These are phyloP conservation scores for Macrophomina tecta DNA, from an alignment of 2,329 filamentous ascomycete species.

Conservation along the genomic window DNA sequence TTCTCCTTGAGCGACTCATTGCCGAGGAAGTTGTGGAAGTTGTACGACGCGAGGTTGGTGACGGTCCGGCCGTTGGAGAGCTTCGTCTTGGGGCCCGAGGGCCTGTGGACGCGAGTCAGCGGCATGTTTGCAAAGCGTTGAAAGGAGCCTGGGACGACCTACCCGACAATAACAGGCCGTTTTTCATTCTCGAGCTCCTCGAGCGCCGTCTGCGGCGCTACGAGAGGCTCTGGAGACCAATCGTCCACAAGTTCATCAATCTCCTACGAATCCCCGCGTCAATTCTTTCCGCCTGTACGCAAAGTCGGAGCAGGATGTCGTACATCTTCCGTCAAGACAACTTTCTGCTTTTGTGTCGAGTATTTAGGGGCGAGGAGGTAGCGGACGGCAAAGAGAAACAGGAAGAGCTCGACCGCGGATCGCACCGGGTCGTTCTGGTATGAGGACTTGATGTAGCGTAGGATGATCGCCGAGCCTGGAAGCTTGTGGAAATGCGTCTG, in stretches of 20 bases:
- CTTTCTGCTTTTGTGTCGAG: slow-evolving; percentile 86
- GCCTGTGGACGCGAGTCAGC: slow-evolving; percentile 55
- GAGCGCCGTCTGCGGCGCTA: slow-evolving; percentile 72
- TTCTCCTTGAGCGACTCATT: slow-evolving; percentile 95
- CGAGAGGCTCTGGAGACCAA: slow-evolving; percentile 93
- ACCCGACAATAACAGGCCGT: slow-evolving; percentile 88
- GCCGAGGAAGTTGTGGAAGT: slow-evolving; percentile 95
- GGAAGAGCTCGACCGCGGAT: slow-evolving; percentile 88
- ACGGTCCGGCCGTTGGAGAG: slow-evolving; percentile 88
- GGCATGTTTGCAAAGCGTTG: not conserved
- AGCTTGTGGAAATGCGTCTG: slow-evolving; percentile 81
- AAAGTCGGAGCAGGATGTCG: not conserved
- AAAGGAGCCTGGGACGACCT: slow-evolving; percentile 36
- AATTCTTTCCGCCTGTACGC: not conserved
- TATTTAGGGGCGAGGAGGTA: slow-evolving; percentile 93
- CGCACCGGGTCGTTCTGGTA: slow-evolving; percentile 97
- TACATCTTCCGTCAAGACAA: slow-evolving; percentile 80
- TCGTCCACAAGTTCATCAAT: slow-evolving; percentile 97
- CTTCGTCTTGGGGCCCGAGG: slow-evolving; percentile 88
- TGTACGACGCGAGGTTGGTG: slow-evolving; percentile 91
- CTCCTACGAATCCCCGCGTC: slow-evolving; percentile 60
- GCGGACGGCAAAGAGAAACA: slow-evolving; percentile 93
- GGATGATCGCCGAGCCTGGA: slow-evolving; percentile 90
- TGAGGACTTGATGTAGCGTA: slow-evolving; percentile 94
- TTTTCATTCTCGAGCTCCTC: slow-evolving; percentile 86